Conservation (phyloP, 73 alveolate species). For the Paramecium sonneborni region DNA sequence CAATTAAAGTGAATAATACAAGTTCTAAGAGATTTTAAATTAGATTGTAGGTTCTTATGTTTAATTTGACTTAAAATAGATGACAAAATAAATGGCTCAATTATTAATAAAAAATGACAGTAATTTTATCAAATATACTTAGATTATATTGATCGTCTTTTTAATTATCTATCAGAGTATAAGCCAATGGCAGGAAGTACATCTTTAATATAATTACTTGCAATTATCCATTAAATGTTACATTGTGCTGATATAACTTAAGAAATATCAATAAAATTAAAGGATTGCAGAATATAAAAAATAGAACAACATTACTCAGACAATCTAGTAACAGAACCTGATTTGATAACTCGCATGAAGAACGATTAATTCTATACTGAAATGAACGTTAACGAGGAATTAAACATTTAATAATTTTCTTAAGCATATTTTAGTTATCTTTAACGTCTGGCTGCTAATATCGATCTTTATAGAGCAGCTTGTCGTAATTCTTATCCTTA, state of each 20-base stretch:
- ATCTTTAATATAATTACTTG: neutral
- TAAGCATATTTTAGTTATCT: neutral
- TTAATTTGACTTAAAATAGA: neutral
- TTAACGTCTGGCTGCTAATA: neutral
- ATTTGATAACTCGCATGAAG: neutral
- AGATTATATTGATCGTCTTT: constrained; percentile 15
- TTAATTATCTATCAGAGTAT: no score
- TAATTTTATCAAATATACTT: neutral
- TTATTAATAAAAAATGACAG: neutral
- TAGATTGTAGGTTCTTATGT: neutral
- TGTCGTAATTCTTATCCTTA: neutral
- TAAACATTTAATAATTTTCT: neutral
- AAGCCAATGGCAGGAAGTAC: no score
- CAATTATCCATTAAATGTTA: neutral
- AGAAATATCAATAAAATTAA: neutral
- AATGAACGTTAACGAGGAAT: neutral
- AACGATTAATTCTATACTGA: neutral
- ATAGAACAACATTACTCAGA: neutral
- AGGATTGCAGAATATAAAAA: neutral
- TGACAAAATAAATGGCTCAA: neutral
- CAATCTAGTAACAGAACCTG: neutral
- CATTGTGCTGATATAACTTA: neutral
- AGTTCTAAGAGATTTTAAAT: neutral
- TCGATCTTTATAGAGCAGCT: neutral
- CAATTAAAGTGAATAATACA: neutral